Conservation (phyloP, 345 rosid species). For the Arabidopsis thaliana region TAIR10.1 NC_003074.8:12470001-12470500, state of each 20-base stretch:
- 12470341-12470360: neutral
- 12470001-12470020: neutral
- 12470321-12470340: neutral
- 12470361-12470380: neutral
- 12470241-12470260: no score
- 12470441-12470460: neutral
- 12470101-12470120: constrained; percentile 2
- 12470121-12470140: neutral
- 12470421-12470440: neutral
- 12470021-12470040: no score
- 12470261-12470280: no score
- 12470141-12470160: no score
- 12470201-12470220: no score
- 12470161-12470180: no score
- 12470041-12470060: neutral
- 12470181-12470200: no score
- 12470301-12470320: neutral
- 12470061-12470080: neutral
- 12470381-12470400: neutral
- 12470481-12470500: neutral
- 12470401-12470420: neutral
- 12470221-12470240: no score
- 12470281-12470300: neutral
- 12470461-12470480: neutral
- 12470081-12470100: neutral